Evolutionary conservation across 179 eudicot species (phyloP), one percentile per base, ranked within the genome.

Genomic region (Beta lomatogona): DNA sequence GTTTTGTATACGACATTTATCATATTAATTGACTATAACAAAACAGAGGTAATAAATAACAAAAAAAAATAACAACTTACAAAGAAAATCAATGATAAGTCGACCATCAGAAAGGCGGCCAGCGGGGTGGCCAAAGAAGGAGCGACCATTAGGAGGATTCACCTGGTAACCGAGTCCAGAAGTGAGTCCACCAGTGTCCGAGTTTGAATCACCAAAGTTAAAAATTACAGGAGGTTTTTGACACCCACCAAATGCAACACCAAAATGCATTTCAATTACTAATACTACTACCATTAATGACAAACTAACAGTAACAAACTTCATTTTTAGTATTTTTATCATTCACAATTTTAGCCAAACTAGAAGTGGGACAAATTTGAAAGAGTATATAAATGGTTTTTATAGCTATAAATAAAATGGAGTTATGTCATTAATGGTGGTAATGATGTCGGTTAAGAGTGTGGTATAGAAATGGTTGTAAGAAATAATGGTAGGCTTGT

Each of bases 31-130:
- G 21, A 68, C 41, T 68, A 41, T 41, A 15, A 36, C 6, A 16
- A 12, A 2, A 69, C 36, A 55, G 36, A 71, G 9, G 2, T 9
- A 71, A 28, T 71, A 46, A 45, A 16, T 44, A 41, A n/a, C 41
- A 16, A 28, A 9, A 0, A 14, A 13, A 14, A 31, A 10, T n/a
- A 54, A 1, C 5, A 2, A 85, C 99, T 81, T 86, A 96, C 99
- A 96, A 31, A 96, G 91, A 81, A 96, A 94, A 88, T 96, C 99
- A 63, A 96, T 79, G 84, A 96, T 65, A 67, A 96, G 93, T 71
- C 99, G 98, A 45, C 99, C 99, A 25, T 96, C 99, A 54, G 90
- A 94, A 78, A 96, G 88, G 36, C 99, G 92, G 8, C 98, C 99
- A 28, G 97, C 87, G 31, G 98, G 86, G 63, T 78, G 77, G 22